Conservation (phyloP, 345 rosid genomes). For the Salix caprea region DNA sequence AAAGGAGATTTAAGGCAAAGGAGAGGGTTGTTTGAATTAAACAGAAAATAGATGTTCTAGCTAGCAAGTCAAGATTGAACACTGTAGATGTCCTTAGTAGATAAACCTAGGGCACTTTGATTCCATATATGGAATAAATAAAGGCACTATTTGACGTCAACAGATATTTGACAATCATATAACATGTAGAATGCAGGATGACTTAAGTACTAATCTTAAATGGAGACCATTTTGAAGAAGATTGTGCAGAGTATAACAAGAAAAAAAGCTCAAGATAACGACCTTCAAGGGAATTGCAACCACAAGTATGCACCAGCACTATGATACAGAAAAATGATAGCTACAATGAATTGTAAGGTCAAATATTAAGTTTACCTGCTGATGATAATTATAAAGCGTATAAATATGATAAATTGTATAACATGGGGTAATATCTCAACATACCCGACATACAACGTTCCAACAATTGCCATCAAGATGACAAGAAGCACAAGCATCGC, state of each 20-base stretch:
- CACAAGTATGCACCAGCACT: background rate
- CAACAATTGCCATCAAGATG: slow-evolving; percentile 83
- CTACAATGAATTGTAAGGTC: background rate
- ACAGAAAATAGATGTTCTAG: background rate
- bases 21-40: background rate
- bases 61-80: background rate
- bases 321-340: background rate
- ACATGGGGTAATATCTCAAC: slow-evolving; percentile 19
- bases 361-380: background rate
- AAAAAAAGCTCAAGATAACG: background rate
- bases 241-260: background rate
- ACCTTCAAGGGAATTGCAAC: background rate
- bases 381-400: background rate
- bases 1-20: background rate
- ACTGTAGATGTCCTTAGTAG: background rate
- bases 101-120: background rate
- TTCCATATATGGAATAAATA: background rate
- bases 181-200: background rate
- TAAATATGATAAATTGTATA: background rate
- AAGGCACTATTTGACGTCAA: background rate
- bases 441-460: slow-evolving; percentile 87
- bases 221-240: background rate
- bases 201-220: background rate
- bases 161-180: background rate
- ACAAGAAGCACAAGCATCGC: slow-evolving; percentile 89